Percentiles rank a stretch among this genome's conserved stretches.
phyloP scores from a whole-genome alignment of 202 grass and related monocot genomes.

The Cymbopogon flexuosus region DNA sequence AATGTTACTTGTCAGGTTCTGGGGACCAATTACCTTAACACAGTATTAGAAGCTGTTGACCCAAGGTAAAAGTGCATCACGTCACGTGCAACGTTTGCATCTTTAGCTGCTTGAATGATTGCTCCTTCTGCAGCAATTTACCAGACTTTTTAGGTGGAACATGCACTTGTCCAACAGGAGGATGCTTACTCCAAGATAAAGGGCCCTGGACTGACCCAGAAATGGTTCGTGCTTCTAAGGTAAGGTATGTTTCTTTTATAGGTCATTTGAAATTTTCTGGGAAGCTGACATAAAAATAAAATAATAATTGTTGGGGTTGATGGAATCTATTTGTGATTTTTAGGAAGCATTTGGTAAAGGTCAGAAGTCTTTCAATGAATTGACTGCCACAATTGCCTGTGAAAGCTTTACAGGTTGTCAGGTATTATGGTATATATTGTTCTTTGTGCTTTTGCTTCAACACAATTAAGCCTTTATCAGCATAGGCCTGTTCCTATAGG shows the following conservation, averaged over 20 bases:
- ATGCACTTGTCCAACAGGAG: slow-evolving; percentile 67
- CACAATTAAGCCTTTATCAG: neutral
- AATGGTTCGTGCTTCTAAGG: slow-evolving; percentile 56
- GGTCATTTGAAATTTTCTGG: slow-evolving; percentile 16
- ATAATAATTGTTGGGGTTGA: slow-evolving; percentile 13
- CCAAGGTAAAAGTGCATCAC: slow-evolving; percentile 56
- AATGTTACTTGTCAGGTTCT: slow-evolving; percentile 53
- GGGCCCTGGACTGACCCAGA: slow-evolving; percentile 69
- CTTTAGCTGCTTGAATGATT: slow-evolving; percentile 24
- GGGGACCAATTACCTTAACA: slow-evolving; percentile 59
- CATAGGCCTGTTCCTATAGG: neutral
- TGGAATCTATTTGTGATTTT: slow-evolving; percentile 25
- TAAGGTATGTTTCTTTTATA: slow-evolving; percentile 38
- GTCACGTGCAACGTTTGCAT: slow-evolving; percentile 12
- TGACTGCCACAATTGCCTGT: slow-evolving; percentile 12
- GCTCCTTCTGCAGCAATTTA: slow-evolving; percentile 69
- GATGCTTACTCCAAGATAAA: slow-evolving; percentile 84
- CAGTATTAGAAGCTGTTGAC: slow-evolving; percentile 69
- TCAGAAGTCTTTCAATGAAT: slow-evolving; percentile 37
- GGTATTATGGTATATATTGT: slow-evolving; percentile 21
- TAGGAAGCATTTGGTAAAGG: slow-evolving; percentile 51
- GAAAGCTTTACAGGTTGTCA: slow-evolving; percentile 15
- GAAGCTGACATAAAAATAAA: slow-evolving; percentile 1
- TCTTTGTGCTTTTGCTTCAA: neutral
- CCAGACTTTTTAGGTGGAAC: slow-evolving; percentile 77